A percentile compares a stretch with the other conserved stretches of the same genome.
These are phyloP conservation scores for Rauvolfia tetraphylla DNA, from an alignment of 257 asterid genomes.

Conservation along the genomic window DNA sequence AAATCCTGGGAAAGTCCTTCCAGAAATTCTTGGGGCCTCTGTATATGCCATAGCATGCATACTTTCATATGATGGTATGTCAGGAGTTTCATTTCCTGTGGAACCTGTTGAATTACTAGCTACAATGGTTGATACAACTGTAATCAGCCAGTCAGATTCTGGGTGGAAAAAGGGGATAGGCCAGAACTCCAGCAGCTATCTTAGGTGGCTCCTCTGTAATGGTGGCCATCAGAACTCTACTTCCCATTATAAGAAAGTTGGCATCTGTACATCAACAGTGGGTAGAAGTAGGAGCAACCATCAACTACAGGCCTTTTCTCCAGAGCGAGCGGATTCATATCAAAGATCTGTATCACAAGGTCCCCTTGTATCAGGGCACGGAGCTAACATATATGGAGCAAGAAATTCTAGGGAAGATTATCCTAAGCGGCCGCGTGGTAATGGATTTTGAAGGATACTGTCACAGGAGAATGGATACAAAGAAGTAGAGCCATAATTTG, in stretches of 20 bases:
- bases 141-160: conserved; percentile 23
- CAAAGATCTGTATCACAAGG: conserved; percentile 7
- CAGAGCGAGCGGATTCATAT: conserved; percentile 4
- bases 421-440: conserved; percentile 27
- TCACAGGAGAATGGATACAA: background rate
- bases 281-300: conserved; percentile 5
- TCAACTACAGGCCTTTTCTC: conserved; percentile 10
- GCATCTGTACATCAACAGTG: background rate
- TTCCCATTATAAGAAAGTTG: conserved; percentile 19
- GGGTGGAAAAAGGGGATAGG: conserved; percentile 13
- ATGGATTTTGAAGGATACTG: conserved; percentile 5
- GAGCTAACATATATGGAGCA: background rate
- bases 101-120: conserved; percentile 39
- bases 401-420: conserved; percentile 15
- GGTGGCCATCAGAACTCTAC: conserved; percentile 14
- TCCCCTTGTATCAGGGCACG: conserved; percentile 2
- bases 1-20: conserved; percentile 56
- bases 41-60: conserved; percentile 49
- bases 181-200: conserved; percentile 27
- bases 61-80: conserved; percentile 68
- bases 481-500: background rate
- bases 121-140: conserved; percentile 43
- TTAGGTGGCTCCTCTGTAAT: conserved; percentile 26
- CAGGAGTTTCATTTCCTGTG: conserved; percentile 38
- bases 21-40: conserved; percentile 61